Conservation (phyloP, 106 monocot genomes). For the Apostasia ramifera region DNA sequence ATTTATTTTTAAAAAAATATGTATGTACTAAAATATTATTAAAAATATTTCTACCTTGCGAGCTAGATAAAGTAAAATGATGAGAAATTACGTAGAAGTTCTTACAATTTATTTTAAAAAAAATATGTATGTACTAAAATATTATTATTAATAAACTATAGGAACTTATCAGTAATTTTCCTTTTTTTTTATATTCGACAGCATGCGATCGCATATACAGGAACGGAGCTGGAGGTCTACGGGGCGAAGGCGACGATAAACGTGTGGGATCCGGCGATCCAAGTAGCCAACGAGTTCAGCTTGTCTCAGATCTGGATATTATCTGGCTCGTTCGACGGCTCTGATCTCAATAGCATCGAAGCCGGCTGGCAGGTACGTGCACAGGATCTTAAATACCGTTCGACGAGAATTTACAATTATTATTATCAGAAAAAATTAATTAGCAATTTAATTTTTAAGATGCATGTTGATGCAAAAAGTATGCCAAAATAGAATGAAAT, state of each 20-base stretch:
- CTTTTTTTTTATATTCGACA: background rate
- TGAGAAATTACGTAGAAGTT: no score
- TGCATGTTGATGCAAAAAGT: background rate
- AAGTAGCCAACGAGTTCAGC: conserved; percentile 71
- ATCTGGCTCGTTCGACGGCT: conserved; percentile 91
- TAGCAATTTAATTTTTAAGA: background rate
- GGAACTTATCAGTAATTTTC: no score
- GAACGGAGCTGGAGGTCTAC: conserved; percentile 40
- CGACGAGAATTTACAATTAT: background rate
- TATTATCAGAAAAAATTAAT: background rate
- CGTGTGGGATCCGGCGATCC: conserved; percentile 79
- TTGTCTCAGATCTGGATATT: conserved; percentile 96
- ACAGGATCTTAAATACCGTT: background rate
- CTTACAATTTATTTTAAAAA: no score
- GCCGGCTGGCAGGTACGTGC: conserved; percentile 95
- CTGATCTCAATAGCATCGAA: conserved; percentile 99
- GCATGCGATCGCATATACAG: conserved; percentile 95
- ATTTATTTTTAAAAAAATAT: no score
- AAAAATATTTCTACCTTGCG: no score
- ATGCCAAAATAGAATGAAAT: no score
- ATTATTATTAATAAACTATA: no score
- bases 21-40: no score
- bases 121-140: no score
- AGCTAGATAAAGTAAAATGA: no score
- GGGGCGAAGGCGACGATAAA: conserved; percentile 91